phyloP scores from a whole-genome alignment of 2,329 filamentous ascomycete genomes.

The Pseudogymnoascus sp. region DNA sequence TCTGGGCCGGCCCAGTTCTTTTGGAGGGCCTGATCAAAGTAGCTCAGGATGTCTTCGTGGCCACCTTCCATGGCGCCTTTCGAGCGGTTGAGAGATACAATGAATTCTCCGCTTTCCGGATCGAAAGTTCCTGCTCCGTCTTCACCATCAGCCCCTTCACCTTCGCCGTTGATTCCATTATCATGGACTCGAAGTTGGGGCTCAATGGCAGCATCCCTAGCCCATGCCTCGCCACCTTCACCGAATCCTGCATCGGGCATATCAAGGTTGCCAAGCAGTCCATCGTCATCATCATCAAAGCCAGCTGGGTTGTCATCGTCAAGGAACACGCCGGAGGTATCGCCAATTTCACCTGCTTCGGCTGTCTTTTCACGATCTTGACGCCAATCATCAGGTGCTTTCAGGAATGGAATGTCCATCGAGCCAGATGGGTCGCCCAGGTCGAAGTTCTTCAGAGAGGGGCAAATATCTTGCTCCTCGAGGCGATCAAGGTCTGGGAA shows the following conservation, averaged over 20 bases:
- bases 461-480: conserved; percentile 86
- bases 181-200: conserved; percentile 78
- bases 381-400: conserved; percentile 79
- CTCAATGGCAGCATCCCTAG: conserved; percentile 76
- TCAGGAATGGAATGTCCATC: conserved; percentile 85
- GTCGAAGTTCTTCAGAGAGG: conserved; percentile 88
- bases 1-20: conserved; percentile 99
- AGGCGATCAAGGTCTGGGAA: conserved; percentile 72
- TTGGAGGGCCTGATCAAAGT: conserved; percentile 91
- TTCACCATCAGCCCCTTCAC: conserved; percentile 42
- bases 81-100: conserved; percentile 64
- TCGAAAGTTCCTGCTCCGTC: conserved; percentile 50
- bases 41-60: conserved; percentile 93
- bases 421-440: conserved; percentile 78
- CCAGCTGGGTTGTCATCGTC: conserved; percentile 79
- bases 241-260: conserved; percentile 77
- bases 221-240: conserved; percentile 94
- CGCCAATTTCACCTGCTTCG: conserved; percentile 45
- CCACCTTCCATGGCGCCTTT: conserved; percentile 54
- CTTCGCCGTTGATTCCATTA: conserved; percentile 47
- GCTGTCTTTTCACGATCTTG: conserved; percentile 56
- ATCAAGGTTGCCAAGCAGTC: conserved; percentile 61
- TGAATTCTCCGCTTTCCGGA: conserved; percentile 62
- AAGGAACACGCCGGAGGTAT: conserved; percentile 73
- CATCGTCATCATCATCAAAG: conserved; percentile 73